phyloP scores from a whole-genome alignment of 208 protist species.

The Lotmaria passim region DNA sequence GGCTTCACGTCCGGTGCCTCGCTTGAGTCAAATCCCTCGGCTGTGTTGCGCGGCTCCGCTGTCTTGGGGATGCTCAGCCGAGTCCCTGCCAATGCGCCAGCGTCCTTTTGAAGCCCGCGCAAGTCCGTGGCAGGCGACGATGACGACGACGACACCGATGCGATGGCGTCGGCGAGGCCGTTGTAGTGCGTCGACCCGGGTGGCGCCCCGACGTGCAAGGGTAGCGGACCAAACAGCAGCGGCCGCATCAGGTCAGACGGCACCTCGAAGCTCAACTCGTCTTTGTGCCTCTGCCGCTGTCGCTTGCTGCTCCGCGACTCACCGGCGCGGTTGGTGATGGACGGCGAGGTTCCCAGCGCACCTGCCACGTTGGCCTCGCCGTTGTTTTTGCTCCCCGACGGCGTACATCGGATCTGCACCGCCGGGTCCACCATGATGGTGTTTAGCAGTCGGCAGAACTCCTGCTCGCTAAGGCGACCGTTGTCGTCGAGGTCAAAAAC shows the following conservation, averaged over 20 bases:
- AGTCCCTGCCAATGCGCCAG: too few species aligned
- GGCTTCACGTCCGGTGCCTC: background rate
- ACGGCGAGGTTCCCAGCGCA: background rate
- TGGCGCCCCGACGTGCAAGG: constrained; percentile 27
- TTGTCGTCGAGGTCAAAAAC: constrained; percentile 64
- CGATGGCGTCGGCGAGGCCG: background rate
- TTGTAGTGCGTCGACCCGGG: constrained; percentile 33
- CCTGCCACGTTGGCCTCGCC: background rate
- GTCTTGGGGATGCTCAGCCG: too few species aligned
- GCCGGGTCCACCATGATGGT: constrained; percentile 75
- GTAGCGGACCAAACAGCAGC: constrained; percentile 33
- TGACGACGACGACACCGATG: too few species aligned
- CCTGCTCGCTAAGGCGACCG: constrained; percentile 41
- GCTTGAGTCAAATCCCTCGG: too few species aligned
- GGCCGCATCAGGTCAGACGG: constrained; percentile 32
- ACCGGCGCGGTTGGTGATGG: constrained; percentile 3
- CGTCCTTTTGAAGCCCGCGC: too few species aligned
- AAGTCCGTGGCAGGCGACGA: too few species aligned
- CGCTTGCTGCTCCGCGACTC: constrained; percentile 10
- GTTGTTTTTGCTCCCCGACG: background rate
- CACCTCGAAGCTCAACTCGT: constrained; percentile 26
- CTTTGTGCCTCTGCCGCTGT: background rate
- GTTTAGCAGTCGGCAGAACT: constrained; percentile 62
- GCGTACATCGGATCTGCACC: constrained; percentile 45
- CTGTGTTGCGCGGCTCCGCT: too few species aligned